Evolutionary conservation across 768 basidiomycete genomes (phyloP).

Genomic region (Mycena amicta): DNA sequence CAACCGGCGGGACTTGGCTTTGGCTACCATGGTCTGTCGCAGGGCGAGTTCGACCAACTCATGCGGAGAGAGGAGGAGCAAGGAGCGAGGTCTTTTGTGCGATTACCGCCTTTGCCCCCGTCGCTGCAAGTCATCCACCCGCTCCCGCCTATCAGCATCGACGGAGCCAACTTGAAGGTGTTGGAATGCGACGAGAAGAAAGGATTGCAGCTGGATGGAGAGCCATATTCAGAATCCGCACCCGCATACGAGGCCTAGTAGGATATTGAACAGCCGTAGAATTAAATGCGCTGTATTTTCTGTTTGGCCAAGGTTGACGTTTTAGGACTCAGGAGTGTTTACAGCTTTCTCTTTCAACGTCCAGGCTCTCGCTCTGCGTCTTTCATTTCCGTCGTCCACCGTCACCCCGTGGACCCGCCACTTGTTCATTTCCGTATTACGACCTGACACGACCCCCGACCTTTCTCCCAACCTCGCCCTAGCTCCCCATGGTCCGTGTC

Average conservation of each 20-base stretch:
- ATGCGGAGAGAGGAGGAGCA: slow-evolving; percentile 19
- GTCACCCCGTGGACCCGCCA: neutral
- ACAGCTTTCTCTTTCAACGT: neutral
- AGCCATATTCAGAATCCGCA: slow-evolving; percentile 8
- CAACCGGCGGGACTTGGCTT: slow-evolving; percentile 20
- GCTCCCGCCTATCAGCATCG: slow-evolving; percentile 13
- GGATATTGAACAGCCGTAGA: neutral
- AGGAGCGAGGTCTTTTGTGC: slow-evolving; percentile 15
- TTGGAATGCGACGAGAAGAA: slow-evolving; percentile 1
- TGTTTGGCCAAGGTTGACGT: neutral
- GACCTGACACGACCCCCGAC: slow-evolving; percentile 36
- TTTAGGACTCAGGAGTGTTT: neutral
- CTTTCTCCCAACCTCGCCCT: slow-evolving; percentile 14
- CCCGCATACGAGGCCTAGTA: slow-evolving; percentile 14
- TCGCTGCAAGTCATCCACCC: slow-evolving; percentile 10
- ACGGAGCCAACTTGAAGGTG: neutral
- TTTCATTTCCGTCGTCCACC: neutral
- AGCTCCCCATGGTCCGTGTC: slow-evolving; percentile 31
- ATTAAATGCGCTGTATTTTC: neutral
- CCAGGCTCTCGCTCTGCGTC: neutral
- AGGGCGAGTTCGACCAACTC: slow-evolving; percentile 19
- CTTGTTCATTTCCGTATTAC: slow-evolving; percentile 23
- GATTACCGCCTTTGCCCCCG: slow-evolving; percentile 23
- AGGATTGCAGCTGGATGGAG: neutral
- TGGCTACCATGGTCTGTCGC: slow-evolving; percentile 29